Evolutionary conservation across 306 rosid genomes (phyloP).

Genomic region (Fragaria iinumae): DNA sequence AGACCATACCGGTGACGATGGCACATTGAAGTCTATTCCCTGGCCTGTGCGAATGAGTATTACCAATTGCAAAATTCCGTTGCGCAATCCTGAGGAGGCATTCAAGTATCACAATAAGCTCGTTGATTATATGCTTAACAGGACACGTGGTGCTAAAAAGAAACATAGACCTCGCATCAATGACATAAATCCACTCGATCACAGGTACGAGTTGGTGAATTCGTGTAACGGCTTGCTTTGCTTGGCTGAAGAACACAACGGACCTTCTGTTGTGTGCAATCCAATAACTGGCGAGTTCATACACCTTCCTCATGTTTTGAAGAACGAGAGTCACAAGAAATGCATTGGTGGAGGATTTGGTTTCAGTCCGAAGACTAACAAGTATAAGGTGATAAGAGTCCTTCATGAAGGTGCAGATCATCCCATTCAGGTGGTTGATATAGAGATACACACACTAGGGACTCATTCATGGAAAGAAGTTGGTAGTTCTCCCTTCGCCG

Average conservation of each 20-base stretch:
- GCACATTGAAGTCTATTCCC: no score
- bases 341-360: background rate
- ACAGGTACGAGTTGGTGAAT: background rate
- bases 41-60: no score
- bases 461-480: slow-evolving; percentile 13
- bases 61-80: no score
- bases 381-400: slow-evolving; percentile 14
- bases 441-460: slow-evolving; percentile 17
- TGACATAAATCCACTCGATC: no score
- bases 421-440: background rate
- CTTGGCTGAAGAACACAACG: background rate
- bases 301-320: background rate
- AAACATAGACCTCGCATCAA: background rate
- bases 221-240: slow-evolving; percentile 23
- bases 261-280: slow-evolving; percentile 2
- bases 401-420: background rate
- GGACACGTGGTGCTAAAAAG: background rate
- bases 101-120: no score
- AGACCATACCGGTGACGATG: no score
- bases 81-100: no score
- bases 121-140: no score
- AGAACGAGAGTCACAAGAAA: background rate
- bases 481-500: background rate
- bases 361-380: slow-evolving; percentile 5
- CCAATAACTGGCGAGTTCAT: slow-evolving; percentile 19